Evolutionary conservation across 495 filamentous ascomycete genomes (phyloP).

Genomic region (Beverwykella pulmonaria): DNA sequence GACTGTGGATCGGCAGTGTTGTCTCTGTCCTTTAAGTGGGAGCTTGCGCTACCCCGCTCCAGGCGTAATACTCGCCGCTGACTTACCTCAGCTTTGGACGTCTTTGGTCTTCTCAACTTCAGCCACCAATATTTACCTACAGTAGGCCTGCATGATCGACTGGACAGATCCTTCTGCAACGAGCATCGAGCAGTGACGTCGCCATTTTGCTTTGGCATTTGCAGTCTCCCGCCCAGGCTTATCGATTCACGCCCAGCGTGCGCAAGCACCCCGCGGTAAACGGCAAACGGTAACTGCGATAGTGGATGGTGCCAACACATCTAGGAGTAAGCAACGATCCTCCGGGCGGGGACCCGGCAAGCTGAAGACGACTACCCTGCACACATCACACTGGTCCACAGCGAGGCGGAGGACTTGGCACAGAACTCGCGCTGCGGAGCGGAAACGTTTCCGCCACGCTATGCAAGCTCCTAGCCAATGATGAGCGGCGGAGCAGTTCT

Average conservation of each 20-base stretch:
- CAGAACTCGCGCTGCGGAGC: neutral
- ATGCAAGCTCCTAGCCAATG: slow-evolving; percentile 13
- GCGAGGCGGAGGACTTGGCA: neutral
- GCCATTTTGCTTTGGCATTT: slow-evolving; percentile 18
- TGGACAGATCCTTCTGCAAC: slow-evolving; percentile 28
- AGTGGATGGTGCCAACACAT: neutral
- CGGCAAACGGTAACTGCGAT: neutral
- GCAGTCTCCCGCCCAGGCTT: slow-evolving; percentile 1
- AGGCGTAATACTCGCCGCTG: neutral
- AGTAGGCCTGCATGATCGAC: slow-evolving; percentile 39
- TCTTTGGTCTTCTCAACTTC: neutral
- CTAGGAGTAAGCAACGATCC: neutral
- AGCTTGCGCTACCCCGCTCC: slow-evolving; percentile 3
- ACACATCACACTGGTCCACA: neutral
- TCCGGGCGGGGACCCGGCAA: neutral
- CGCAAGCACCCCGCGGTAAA: neutral
- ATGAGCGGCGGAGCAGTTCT: neutral
- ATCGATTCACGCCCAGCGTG: slow-evolving; percentile 6
- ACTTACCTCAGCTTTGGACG: slow-evolving; percentile 30
- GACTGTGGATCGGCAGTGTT: neutral
- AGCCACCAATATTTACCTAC: slow-evolving; percentile 38
- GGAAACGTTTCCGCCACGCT: slow-evolving; percentile 1
- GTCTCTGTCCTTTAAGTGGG: slow-evolving; percentile 3
- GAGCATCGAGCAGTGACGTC: slow-evolving; percentile 21
- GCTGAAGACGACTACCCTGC: neutral